Conservation (phyloP, 1,139 yeast species). For the Saccharomycopsis hybrid region DNA sequence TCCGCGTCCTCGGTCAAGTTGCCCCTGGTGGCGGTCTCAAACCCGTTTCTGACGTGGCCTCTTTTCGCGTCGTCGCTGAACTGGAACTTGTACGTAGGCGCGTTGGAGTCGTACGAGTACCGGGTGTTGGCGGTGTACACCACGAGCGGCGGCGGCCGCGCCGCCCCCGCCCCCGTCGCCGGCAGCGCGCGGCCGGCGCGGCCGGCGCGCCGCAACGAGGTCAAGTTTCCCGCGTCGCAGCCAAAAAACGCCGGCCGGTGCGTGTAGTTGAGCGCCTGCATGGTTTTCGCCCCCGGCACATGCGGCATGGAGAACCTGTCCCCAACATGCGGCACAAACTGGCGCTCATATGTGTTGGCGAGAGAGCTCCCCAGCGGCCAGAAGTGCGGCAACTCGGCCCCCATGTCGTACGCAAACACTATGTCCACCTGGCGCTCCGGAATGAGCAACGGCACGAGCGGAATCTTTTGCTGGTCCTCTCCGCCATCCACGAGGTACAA, state of each 20-base stretch:
- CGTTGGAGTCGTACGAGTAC: conserved; percentile 59
- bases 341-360: conserved; percentile 61
- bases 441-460: conserved; percentile 70
- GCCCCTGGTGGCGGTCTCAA: conserved; percentile 66
- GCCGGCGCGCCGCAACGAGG: conserved; percentile 41
- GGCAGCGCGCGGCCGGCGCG: too few species aligned
- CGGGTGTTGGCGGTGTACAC: conserved; percentile 78
- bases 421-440: conserved; percentile 69
- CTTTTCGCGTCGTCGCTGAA: conserved; percentile 54
- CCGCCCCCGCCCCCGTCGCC: too few species aligned
- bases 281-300: conserved; percentile 69
- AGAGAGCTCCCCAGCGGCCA: conserved; percentile 83
- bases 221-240: conserved; percentile 64
- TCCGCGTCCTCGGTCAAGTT: conserved; percentile 68
- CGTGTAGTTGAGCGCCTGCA: conserved; percentile 49
- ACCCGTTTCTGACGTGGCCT: conserved; percentile 69
- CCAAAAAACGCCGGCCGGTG: conserved; percentile 80
- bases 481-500: conserved; percentile 82
- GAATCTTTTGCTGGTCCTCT: conserved; percentile 77
- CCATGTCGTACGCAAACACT: conserved; percentile 75
- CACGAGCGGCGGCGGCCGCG: conserved; percentile 80
- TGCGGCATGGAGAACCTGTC: conserved; percentile 70
- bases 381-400: conserved; percentile 60
- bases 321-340: conserved; percentile 56
- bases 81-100: conserved; percentile 62